These are phyloP conservation scores for Microstegium vimineum DNA, from an alignment of 176 grass and related monocot genomes.

Conservation along the genomic window DNA sequence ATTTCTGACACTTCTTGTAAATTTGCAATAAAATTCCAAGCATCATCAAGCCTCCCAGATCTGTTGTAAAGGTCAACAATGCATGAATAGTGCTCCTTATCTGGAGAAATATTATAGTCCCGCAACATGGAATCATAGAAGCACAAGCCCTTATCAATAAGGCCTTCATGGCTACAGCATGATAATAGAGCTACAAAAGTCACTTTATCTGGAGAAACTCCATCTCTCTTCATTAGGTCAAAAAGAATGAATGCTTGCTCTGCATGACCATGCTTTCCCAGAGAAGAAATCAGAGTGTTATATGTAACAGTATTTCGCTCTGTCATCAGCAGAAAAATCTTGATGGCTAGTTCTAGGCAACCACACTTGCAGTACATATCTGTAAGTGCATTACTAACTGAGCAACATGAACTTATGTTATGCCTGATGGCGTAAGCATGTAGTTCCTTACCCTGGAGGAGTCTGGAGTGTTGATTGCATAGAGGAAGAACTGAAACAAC, in stretches of 20 bases:
- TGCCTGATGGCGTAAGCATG: constrained; percentile 45
- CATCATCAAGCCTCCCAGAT: constrained; percentile 56
- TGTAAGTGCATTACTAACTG: constrained; percentile 59
- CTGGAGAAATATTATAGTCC: constrained; percentile 55
- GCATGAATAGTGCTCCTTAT: constrained; percentile 63
- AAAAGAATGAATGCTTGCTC: constrained; percentile 48
- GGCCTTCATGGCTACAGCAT: constrained; percentile 60
- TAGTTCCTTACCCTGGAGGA: constrained; percentile 48
- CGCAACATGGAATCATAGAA: constrained; percentile 57
- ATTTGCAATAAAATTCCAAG: constrained; percentile 57
- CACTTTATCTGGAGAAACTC: constrained; percentile 55
- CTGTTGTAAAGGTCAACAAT: constrained; percentile 66
- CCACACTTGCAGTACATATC: constrained; percentile 74
- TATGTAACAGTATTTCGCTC: constrained; percentile 50
- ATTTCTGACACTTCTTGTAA: constrained; percentile 38
- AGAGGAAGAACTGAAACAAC: constrained; percentile 50
- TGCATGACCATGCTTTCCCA: constrained; percentile 53
- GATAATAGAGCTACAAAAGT: constrained; percentile 72
- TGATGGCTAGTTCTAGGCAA: constrained; percentile 39
- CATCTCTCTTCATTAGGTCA: constrained; percentile 38
- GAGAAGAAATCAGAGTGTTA: constrained; percentile 63
- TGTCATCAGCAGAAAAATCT: constrained; percentile 29
- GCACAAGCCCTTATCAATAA: constrained; percentile 47
- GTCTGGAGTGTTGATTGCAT: constrained; percentile 40
- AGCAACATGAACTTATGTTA: constrained; percentile 33